Evolutionary conservation across 1,139 yeast species (phyloP).

Genomic region (Pichia terricola): DNA sequence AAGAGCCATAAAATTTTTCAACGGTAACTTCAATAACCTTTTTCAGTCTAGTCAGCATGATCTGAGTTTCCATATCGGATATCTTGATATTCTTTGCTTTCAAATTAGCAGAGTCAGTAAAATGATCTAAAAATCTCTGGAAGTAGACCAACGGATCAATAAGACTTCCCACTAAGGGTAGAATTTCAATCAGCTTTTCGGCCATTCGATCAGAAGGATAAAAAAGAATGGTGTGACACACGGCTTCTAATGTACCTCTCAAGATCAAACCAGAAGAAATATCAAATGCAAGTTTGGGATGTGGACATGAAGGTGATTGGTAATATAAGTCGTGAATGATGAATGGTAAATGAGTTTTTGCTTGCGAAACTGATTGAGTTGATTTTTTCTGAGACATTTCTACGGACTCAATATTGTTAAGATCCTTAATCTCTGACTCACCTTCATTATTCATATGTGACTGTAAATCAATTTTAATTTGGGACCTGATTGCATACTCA

Average conservation of each 20-base stretch:
- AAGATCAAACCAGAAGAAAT: conserved; percentile 32
- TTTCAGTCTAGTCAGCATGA: conserved; percentile 36
- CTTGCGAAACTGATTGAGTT: neutral
- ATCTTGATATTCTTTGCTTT: conserved; percentile 4
- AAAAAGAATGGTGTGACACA: conserved; percentile 67
- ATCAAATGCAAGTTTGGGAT: conserved; percentile 60
- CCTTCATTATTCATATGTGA: neutral
- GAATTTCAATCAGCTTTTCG: conserved; percentile 34
- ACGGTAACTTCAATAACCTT: conserved; percentile 36
- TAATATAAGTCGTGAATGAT: conserved; percentile 20
- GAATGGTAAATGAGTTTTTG: conserved; percentile 4
- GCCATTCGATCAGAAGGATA: conserved; percentile 25
- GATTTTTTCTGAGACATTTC: neutral
- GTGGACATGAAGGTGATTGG: conserved; percentile 41
- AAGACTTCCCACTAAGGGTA: conserved; percentile 62
- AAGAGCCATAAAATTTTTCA: conserved; percentile 43
- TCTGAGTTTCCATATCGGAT: conserved; percentile 6
- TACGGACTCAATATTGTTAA: neutral
- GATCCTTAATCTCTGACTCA: neutral
- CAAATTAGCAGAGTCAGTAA: conserved; percentile 4
- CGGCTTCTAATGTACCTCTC: conserved; percentile 55
- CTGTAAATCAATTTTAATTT: neutral
- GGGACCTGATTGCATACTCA: conserved; percentile 1
- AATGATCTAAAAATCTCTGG: conserved; percentile 19
- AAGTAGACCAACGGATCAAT: conserved; percentile 41